Evolutionary conservation across 169 alveolate species (phyloP).

Genomic region (Perkinsus marinus): DNA sequence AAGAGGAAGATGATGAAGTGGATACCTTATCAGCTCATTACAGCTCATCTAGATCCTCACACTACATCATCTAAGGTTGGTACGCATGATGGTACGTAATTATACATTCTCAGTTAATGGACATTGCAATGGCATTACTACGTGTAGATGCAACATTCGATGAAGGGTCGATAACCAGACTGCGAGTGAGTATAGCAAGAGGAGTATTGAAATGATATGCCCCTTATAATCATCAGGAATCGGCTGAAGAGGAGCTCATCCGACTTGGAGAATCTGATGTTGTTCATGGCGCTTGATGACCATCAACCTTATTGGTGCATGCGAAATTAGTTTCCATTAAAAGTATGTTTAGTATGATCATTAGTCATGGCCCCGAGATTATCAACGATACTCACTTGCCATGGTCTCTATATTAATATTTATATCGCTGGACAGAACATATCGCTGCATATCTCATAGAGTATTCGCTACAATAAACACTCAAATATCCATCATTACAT

Average conservation of each 20-base stretch:
- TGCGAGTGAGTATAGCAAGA: neutral
- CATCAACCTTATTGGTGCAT: too few relatives aligned
- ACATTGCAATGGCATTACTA: neutral
- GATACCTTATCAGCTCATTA: neutral
- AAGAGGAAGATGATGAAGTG: neutral
- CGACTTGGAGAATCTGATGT: too few relatives aligned
- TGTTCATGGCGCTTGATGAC: too few relatives aligned
- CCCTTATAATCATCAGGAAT: neutral
- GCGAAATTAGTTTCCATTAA: too few relatives aligned
- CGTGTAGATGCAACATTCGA: neutral
- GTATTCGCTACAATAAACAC: too few relatives aligned
- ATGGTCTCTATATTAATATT: too few relatives aligned
- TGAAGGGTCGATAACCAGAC: neutral
- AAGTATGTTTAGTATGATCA: too few relatives aligned
- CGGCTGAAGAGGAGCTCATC: neutral
- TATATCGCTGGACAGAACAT: too few relatives aligned
- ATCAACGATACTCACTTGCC: too few relatives aligned
- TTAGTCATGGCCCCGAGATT: too few relatives aligned
- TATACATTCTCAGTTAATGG: neutral
- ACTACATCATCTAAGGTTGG: neutral
- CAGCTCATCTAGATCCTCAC: neutral
- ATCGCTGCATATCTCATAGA: too few relatives aligned
- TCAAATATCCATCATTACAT: too few relatives aligned
- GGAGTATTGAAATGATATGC: neutral
- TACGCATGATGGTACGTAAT: neutral